Evolutionary conservation across 2,329 filamentous ascomycete genomes (phyloP), one percentile per base, ranked within the genome.

Genomic region (Thelonectria discophora): DNA sequence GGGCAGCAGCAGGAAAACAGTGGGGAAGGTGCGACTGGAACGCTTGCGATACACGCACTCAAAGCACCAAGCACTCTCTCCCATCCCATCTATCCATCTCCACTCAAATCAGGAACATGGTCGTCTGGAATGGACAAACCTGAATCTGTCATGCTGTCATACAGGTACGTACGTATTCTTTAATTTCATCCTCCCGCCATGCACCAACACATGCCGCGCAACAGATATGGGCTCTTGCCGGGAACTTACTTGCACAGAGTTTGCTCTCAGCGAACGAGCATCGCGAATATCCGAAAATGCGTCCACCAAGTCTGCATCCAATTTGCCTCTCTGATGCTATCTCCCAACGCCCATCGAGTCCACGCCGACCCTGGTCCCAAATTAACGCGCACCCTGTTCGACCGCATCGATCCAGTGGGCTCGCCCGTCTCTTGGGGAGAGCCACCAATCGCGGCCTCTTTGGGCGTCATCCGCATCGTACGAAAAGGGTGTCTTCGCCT

Each of bases 361-460:
- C 48, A 40, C 50, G 21, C 51, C 54, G 54, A 64, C 54, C 58
- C 57, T 63, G 62, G 65, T 67, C 67, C 21, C 45, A 46, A 37
- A 39, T 30, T 30, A 30, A 30, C 27, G 27, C 27, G 27, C 5
- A 46, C 47, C 52, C 40, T 48, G 58, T 30, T 40, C 51, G 45
- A 50, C 32, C 37, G 47, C 30, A 60, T 46, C 45, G 46, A 55
- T 43, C 21, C 54, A 24, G 24, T 40, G 49, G 51, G 50, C 43
- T 27, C 21, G 47, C 18, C 20, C 51, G 27, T 50, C 62, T 39
- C 55, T 60, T 68, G 32, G 6, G 48, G 30, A 53, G 62, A 47
- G 18, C 64, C 62, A 60, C 69, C 69, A 71, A 71, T 71, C 65
- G 62, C 53, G 55, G 40, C 56, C 51, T 27, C 37, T 34, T 42